These are phyloP conservation scores for Verticillium zaregamsianum DNA, from an alignment of 2,329 filamentous ascomycete genomes.

Conservation along the genomic window DNA sequence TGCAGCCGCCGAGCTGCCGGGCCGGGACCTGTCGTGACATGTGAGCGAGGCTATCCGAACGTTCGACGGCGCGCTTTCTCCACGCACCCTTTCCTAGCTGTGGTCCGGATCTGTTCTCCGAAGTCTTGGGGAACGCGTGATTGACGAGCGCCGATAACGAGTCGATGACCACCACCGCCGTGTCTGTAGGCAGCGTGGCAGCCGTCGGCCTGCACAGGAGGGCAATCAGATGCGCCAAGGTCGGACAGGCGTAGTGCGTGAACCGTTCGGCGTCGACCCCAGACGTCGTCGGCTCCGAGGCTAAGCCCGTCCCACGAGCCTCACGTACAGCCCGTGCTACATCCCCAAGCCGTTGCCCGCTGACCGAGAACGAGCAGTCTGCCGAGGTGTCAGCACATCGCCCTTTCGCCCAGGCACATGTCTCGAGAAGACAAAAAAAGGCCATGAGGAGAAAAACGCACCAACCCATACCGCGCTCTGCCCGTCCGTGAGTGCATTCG, in stretches of 20 bases:
- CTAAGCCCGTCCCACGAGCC: constrained; percentile 4
- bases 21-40: constrained; percentile 25
- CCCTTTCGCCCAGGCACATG: background rate
- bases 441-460: constrained; percentile 32
- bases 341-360: constrained; percentile 28
- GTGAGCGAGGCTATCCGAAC: background rate
- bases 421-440: constrained; percentile 1
- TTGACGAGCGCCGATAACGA: constrained; percentile 73
- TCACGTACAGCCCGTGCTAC: constrained; percentile 16
- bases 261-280: constrained; percentile 22
- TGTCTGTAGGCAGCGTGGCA: constrained; percentile 56
- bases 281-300: background rate
- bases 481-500: constrained; percentile 56
- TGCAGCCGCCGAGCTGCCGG: constrained; percentile 41
- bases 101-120: constrained; percentile 24
- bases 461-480: constrained; percentile 77
- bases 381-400: background rate
- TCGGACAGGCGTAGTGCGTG: constrained; percentile 48
- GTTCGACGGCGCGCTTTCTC: background rate
- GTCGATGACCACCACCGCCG: constrained; percentile 72
- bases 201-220: constrained; percentile 65
- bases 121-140: constrained; percentile 65
- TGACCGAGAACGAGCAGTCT: constrained; percentile 37
- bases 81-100: background rate
- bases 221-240: constrained; percentile 70